Evolutionary conservation across 2,329 filamentous ascomycete genomes (phyloP).

Genomic region (Aspergillus tubingensis): DNA sequence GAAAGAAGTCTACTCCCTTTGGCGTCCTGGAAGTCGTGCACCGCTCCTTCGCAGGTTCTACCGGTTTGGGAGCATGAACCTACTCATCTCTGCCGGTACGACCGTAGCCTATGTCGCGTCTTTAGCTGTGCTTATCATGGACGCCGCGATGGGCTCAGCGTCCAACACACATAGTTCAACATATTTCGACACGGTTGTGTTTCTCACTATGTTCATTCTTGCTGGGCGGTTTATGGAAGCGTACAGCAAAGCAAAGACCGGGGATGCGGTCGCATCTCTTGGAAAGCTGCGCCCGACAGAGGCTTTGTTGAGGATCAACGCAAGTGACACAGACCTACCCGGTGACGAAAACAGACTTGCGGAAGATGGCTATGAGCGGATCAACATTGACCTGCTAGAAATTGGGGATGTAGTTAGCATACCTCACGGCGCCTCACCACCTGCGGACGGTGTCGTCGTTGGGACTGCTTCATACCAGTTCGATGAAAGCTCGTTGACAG

Average conservation of each 20-base stretch:
- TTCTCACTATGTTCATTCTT: slow-evolving; percentile 85
- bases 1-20: slow-evolving; percentile 76
- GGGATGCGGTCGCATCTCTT: slow-evolving; percentile 79
- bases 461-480: slow-evolving; percentile 65
- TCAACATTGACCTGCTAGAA: slow-evolving; percentile 70
- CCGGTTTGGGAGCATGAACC: slow-evolving; percentile 96
- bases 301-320: slow-evolving; percentile 63
- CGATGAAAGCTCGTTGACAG: slow-evolving; percentile 86
- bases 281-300: slow-evolving; percentile 76
- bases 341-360: slow-evolving; percentile 2
- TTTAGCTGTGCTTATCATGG: slow-evolving; percentile 72
- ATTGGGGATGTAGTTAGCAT: slow-evolving; percentile 73
- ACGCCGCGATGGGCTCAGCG: slow-evolving; percentile 36
- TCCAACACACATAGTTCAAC: slow-evolving; percentile 58
- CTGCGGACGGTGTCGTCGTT: slow-evolving; percentile 72
- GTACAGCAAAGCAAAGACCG: slow-evolving; percentile 88
- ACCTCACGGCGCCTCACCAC: slow-evolving; percentile 77
- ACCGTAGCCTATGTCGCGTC: slow-evolving; percentile 85
- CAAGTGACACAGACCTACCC: slow-evolving; percentile 2
- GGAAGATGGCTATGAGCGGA: slow-evolving; percentile 40
- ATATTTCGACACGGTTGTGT: slow-evolving; percentile 93
- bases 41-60: slow-evolving; percentile 76
- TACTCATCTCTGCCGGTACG: slow-evolving; percentile 86
- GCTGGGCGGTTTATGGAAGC: slow-evolving; percentile 65
- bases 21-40: slow-evolving; percentile 72